Evolutionary conservation across 2,329 filamentous ascomycete genomes (phyloP).

Genomic region (Fusarium anguioides): DNA sequence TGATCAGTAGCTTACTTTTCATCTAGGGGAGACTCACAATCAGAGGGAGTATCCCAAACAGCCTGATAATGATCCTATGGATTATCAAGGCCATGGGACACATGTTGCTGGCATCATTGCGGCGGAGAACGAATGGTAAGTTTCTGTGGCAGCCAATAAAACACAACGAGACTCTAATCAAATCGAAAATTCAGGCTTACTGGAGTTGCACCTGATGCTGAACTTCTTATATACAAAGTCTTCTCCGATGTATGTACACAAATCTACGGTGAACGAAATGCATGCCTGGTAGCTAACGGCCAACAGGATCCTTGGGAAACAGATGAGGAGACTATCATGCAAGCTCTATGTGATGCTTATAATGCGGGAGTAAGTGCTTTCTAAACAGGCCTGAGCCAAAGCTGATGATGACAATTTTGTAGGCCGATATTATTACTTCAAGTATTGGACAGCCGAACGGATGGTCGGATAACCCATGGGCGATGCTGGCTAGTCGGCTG

Average conservation of each 20-base stretch:
- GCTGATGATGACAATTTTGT: not conserved
- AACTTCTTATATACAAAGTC: constrained; percentile 57
- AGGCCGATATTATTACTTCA: constrained; percentile 58
- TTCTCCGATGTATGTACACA: constrained; percentile 50
- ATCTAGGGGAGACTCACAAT: constrained; percentile 46
- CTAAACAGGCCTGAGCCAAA: not conserved
- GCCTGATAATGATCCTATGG: constrained; percentile 52
- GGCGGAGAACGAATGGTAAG: constrained; percentile 54
- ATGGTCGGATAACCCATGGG: constrained; percentile 56
- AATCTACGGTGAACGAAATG: not conserved
- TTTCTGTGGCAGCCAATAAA: not conserved
- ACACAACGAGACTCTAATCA: not conserved
- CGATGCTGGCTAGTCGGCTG: constrained; percentile 54
- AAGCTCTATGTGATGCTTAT: constrained; percentile 53
- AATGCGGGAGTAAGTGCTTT: constrained; percentile 45
- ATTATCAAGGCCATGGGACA: constrained; percentile 52
- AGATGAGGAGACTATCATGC: constrained; percentile 51
- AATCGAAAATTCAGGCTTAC: constrained; percentile 49
- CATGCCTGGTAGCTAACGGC: not conserved
- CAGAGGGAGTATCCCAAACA: constrained; percentile 46
- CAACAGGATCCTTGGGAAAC: constrained; percentile 46
- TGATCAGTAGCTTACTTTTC: constrained; percentile 14
- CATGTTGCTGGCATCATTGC: constrained; percentile 62
- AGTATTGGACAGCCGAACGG: constrained; percentile 55
- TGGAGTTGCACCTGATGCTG: constrained; percentile 59